phyloP scores from a whole-genome alignment of 176 grass and related monocot species.

The Oryza meridionalis region DNA sequence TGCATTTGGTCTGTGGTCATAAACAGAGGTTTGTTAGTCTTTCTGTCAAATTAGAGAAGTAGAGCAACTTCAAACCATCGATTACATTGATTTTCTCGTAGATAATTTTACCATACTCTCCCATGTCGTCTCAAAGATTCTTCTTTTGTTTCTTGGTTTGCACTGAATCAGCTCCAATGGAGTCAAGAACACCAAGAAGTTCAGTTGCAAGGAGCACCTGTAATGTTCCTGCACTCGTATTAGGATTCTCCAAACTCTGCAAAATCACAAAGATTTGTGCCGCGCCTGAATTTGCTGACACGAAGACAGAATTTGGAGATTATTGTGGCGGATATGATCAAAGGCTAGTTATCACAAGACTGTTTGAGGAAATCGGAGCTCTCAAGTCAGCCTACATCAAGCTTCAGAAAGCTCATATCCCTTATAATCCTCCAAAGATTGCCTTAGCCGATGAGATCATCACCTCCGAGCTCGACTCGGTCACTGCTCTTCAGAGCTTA shows the following conservation, averaged over 20 bases:
- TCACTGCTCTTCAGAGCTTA: slow-evolving; percentile 5
- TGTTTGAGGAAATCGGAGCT: not conserved
- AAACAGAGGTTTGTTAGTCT: not conserved
- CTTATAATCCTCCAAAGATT: not conserved
- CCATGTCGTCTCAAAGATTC: not conserved
- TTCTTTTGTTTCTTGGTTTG: not conserved
- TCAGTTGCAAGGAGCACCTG: not conserved
- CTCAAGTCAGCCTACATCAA: slow-evolving; percentile 35
- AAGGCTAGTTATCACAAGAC: not conserved
- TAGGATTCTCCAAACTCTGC: slow-evolving; percentile 31
- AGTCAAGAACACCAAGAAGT: not conserved
- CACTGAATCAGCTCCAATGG: not conserved
- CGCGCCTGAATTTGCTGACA: not conserved
- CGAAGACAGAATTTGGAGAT: not conserved
- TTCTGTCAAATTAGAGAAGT: not conserved
- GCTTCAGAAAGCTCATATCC: slow-evolving; percentile 30
- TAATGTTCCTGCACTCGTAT: not conserved
- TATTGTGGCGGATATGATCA: not conserved
- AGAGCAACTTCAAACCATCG: not conserved
- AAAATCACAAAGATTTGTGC: slow-evolving; percentile 34
- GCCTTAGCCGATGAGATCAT: slow-evolving; percentile 15
- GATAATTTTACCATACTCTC: too few relatives aligned
- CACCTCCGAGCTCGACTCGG: slow-evolving; percentile 17
- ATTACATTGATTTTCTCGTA: not conserved
- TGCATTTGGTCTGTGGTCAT: not conserved